phyloP scores from a whole-genome alignment of 352 stramenopile species.

The Phytophthora constricta region DNA sequence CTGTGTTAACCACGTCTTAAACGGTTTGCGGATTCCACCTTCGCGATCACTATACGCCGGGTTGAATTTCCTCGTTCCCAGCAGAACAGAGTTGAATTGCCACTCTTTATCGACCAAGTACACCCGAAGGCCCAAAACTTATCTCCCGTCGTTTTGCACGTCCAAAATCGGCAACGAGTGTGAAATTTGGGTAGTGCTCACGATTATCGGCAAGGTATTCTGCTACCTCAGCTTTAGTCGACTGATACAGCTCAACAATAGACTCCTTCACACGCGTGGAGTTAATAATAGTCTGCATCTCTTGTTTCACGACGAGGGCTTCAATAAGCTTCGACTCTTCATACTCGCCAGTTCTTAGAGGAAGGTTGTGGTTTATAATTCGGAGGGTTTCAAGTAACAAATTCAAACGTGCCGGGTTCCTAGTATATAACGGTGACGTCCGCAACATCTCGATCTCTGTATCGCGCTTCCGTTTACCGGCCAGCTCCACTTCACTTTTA shows the following conservation, averaged over 20 bases:
- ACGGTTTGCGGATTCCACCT: conserved; percentile 6
- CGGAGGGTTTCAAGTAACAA: not conserved
- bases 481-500: not conserved
- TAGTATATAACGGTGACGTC: not conserved
- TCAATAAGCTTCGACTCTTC: not conserved
- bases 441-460: not conserved
- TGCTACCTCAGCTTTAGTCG: not conserved
- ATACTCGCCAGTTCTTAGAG: not conserved
- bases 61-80: conserved; percentile 10
- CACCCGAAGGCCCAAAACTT: conserved; percentile 23
- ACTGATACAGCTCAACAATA: not conserved
- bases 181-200: conserved; percentile 8
- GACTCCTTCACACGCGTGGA: not conserved
- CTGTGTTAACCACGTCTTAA: conserved; percentile 3
- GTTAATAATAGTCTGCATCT: not conserved
- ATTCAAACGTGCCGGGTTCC: not conserved
- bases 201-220: not conserved
- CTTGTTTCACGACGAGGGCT: not conserved
- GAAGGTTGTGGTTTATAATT: conserved; percentile 1
- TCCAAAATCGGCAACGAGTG: conserved; percentile 20
- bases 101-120: conserved; percentile 23
- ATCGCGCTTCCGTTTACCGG: not conserved
- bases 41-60: not conserved
- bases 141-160: not conserved
- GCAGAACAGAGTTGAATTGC: conserved; percentile 14